Evolutionary conservation across 768 basidiomycete genomes (phyloP), one percentile per base, ranked within the genome.

Genomic region (Leccinum disarticulatum): DNA sequence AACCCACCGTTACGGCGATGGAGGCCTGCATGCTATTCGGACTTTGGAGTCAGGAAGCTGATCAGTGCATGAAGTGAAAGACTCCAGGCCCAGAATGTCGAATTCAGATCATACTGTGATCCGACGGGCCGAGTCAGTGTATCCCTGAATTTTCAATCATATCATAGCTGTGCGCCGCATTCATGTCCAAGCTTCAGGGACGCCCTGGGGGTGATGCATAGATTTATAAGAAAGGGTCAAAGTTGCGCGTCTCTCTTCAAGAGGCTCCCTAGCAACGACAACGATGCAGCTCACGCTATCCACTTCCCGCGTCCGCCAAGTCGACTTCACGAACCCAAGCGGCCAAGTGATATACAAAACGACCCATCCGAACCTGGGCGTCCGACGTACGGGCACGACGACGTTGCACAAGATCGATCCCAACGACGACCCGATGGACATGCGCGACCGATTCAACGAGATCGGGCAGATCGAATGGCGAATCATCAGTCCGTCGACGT

Each of bases 391-490:
- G 6, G 61, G 63, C 22, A 66, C 55, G 50, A 69, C 73, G 19
- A 69, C 60, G 3, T 38, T 74, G 46, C 50, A 57, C 3, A 72
- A 68, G 19, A 56, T 71, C 46, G 52, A 43, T 11, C 62, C 64
- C 2, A 71, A 64, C 22, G 41, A 33, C 2, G 60, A 65, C 11
- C 63, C 55, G 2, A 43, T 15, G 50, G 65, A 70, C 28, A 66
- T 70, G 67, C 66, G 27, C 0, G 73, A 71, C 55, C 63, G 60
- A 11, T 75, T 74, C 55, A 66, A 66, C 0, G 63, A 63, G 6
- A 64, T 75, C 36, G 78, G 70, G 7, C 67, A 70, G 52, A 75
- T 79, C 13, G 70, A 75, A 14, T 76, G 74, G 72, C 68, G 54
- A 7, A 6, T 60, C 2, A 14, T 73, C 9, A 58, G 56, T 22